Conservation (phyloP, 1,284 basidiomycete species). For the Chalciporus piperatoides region DNA sequence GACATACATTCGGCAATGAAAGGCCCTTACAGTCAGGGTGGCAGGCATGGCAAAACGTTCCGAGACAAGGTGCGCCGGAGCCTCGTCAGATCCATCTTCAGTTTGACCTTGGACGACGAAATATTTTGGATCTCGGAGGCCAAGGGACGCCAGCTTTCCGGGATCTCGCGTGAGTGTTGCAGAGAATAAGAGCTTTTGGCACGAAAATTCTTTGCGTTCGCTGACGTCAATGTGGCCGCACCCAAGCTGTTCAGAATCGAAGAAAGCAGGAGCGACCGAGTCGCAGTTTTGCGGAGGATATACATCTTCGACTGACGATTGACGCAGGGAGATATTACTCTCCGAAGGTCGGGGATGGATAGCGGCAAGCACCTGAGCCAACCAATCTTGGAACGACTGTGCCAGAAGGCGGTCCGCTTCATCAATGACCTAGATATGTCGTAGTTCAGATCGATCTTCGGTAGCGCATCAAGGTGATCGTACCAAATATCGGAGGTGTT, state of each 20-base stretch:
- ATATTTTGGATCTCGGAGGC: constrained; percentile 81
- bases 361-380: constrained; percentile 74
- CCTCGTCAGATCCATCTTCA: constrained; percentile 36
- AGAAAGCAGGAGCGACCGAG: constrained; percentile 56
- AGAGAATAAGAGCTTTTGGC: constrained; percentile 96
- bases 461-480: background rate
- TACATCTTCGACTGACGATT: constrained; percentile 7
- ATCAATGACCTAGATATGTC: constrained; percentile 75
- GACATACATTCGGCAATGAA: background rate
- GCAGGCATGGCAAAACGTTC: constrained; percentile 83
- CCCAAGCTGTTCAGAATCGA: constrained; percentile 44
- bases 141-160: constrained; percentile 82
- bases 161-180: constrained; percentile 96
- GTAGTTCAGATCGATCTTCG: constrained; percentile 4
- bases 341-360: constrained; percentile 48
- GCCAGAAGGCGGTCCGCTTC: constrained; percentile 95
- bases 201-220: constrained; percentile 60
- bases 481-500: constrained; percentile 91
- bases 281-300: constrained; percentile 38
- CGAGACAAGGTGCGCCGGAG: constrained; percentile 52
- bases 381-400: constrained; percentile 96
- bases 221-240: constrained; percentile 46
- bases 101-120: constrained; percentile 70
- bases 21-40: constrained; percentile 57
- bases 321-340: background rate